A percentile compares a stretch with the other conserved stretches of the same genome.
phyloP scores from a whole-genome alignment of 1,284 basidiomycete species.

The Tilletia walkeri region DNA sequence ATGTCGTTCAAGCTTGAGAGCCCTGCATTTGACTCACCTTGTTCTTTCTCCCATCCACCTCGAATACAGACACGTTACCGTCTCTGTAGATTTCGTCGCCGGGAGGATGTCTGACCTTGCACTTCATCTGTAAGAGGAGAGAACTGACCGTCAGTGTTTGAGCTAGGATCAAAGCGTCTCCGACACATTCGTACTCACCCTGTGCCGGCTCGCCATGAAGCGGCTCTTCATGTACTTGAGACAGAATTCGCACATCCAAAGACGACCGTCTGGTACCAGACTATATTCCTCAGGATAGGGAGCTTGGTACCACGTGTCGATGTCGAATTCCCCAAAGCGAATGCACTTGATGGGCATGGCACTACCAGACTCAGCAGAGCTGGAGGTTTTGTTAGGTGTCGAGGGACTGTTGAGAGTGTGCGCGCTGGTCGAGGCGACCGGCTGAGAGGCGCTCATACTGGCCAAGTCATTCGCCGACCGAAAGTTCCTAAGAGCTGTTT shows the following conservation, averaged over 20 bases:
- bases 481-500: slow-evolving; percentile 14
- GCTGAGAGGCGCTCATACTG: background rate
- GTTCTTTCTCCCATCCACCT: slow-evolving; percentile 96
- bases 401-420: background rate
- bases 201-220: slow-evolving; percentile 82
- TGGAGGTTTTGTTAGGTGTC: background rate
- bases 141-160: background rate
- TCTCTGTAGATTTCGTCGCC: slow-evolving; percentile 98
- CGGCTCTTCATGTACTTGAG: slow-evolving; percentile 97
- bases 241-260: slow-evolving; percentile 98
- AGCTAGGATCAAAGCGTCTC: background rate
- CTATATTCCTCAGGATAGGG: slow-evolving; percentile 98
- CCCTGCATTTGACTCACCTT: slow-evolving; percentile 61
- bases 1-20: background rate
- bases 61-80: slow-evolving; percentile 83
- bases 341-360: slow-evolving; percentile 61
- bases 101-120: slow-evolving; percentile 89
- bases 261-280: slow-evolving; percentile 81
- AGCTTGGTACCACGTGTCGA: slow-evolving; percentile 98
- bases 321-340: slow-evolving; percentile 89
- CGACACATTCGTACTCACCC: slow-evolving; percentile 60
- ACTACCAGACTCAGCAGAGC: slow-evolving; percentile 41
- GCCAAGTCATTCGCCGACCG: slow-evolving; percentile 19
- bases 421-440: slow-evolving; percentile 14
- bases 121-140: slow-evolving; percentile 63